Evolutionary conservation across 805 yeast species (phyloP), one percentile per base, ranked within the genome.

Genomic region (Candida verbasci): DNA sequence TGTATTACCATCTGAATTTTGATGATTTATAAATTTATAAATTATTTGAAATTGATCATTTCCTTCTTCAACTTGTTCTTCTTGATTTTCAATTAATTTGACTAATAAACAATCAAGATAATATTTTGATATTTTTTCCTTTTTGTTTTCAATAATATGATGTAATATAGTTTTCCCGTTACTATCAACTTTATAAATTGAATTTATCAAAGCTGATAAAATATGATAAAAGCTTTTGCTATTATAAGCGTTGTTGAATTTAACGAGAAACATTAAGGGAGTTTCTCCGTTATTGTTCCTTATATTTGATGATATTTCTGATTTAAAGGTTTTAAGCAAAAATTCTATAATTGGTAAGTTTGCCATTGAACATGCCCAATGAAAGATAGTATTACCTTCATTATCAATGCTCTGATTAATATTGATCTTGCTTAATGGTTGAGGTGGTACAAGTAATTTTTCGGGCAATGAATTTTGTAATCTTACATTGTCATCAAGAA

Each of bases 281-380:
- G 96, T 82, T 57, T 93, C 96, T 12, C 97, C 97, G 25, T 74
- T 74, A 45, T 76, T 76, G 58, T 91, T 94, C 29, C 93, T 76
- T 26, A 88, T 62, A 7, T 78, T 70, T 26, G 91, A 71, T 42
- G 76, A 73, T 1, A 94, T 80, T 24, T 24, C 32, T 17, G 29
- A 28, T 10, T 86, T 85, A 21, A 93, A 82, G 11, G 86, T 68
- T 26, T 80, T 56, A 15, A 82, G 47, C 20, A 84, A 52, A 20
- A 78, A 62, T 44, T 78, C 76, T 3, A 87, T 91, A 35, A 89
- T 68, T 3, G 78, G 65, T 1, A 81, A 60, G 40, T 86, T 78
- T 0, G 95, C 97, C 56, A 93, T 71, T 0, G 97, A 86, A 11
- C 97, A 80, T 3, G 97, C 94, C 94, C 97, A 86, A 59, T 93